A percentile compares a stretch with the other conserved stretches of the same genome.
phyloP scores from a whole-genome alignment of 257 asterid genomes.

The Capsicum chinense region DNA sequence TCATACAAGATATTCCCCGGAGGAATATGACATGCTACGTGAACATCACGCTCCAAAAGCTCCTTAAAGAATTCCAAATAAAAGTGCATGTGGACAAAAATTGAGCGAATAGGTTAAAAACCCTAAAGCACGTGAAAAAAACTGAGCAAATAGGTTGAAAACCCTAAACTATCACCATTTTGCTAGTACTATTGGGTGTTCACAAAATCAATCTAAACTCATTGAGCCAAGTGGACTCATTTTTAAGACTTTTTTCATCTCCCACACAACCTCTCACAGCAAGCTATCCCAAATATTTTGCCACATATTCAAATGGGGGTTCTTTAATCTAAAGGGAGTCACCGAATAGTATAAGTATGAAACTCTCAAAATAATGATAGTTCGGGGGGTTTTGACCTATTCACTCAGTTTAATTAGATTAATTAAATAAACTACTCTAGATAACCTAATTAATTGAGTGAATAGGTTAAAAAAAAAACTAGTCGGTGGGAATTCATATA shows the following conservation, averaged over 20 bases:
- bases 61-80: neutral
- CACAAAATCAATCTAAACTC: neutral
- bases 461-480: too few species aligned
- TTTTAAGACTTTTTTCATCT: neutral
- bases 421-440: too few species aligned
- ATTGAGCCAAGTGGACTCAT: neutral
- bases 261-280: neutral
- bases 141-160: neutral
- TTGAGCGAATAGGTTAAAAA: neutral
- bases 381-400: too few species aligned
- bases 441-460: too few species aligned
- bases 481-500: neutral
- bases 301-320: neutral
- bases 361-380: too few species aligned
- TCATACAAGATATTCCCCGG: neutral
- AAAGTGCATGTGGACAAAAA: neutral
- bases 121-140: neutral
- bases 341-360: too few species aligned
- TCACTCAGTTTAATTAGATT: too few species aligned
- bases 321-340: neutral
- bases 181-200: neutral
- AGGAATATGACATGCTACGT: neutral
- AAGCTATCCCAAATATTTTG: neutral
- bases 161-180: neutral
- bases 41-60: constrained; percentile 4